Evolutionary conservation across 345 rosid genomes (phyloP), one percentile per base, ranked within the genome.

Genomic region (Syzygium aqueum): DNA sequence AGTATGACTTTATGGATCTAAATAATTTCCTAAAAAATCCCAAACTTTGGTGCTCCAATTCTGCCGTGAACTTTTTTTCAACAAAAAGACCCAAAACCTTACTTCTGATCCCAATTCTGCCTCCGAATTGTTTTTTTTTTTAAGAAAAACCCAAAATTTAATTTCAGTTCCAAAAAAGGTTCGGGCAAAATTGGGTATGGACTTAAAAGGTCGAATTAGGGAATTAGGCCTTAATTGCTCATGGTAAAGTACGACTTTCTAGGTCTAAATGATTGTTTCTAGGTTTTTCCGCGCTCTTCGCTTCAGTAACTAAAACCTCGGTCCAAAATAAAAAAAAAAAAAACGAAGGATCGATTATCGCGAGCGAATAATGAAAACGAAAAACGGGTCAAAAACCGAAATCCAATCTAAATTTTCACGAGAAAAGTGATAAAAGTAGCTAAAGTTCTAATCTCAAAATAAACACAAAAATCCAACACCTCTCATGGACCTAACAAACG

Each of bases 91-190:
- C 17, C 17, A 14, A 12, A 59, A 57, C 67, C 27, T 27, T 27
- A 3, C 73, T 61, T 61, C 19, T 13, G 46, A 61, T 3, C 2
- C 37, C 19, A n/a, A 61, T 61, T 61, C 2, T 61, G 7, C 33
- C 73, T 3, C 0, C 0, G 10, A 61, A 61, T 33, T n/a, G 13
- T 13, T 52, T n/a, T n/a, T 61, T 61, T n/a, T 61, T 61, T n/a
- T 0, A 6, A 61, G 13, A 67, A 8, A 67, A 33, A 19, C 15
- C 3, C 1, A 0, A 7, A 27, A 27, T 10, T 59, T 1, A 25
- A 59, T 27, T 59, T 59, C 28, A 59, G 5, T 59, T 59, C 30
- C 30, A 73, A 1, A 73, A 21, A 8, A 6, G 3, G 59, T 8
- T 2, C 11, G 9, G 59, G 9, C 3, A 54, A 22, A 3, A 22